A percentile compares a stretch with the other conserved stretches of the same genome.
Evolutionary conservation across 805 yeast genomes (phyloP).

Genomic region (Myxozyma neglecta): DNA sequence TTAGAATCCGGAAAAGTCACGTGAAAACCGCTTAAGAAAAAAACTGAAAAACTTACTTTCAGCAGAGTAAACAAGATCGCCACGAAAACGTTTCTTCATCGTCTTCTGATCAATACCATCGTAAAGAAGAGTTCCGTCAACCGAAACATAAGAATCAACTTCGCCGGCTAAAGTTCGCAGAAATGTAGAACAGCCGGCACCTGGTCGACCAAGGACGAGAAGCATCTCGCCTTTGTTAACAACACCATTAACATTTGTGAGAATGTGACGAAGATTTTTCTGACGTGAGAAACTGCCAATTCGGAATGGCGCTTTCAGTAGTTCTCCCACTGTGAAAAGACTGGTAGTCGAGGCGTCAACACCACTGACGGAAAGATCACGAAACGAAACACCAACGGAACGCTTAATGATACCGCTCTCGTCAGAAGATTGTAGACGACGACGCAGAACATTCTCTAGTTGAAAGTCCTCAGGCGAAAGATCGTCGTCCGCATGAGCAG

Average conservation of each 20-base stretch:
- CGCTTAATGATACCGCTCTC: slow-evolving; percentile 42
- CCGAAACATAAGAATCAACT: slow-evolving; percentile 50
- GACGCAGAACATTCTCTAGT: slow-evolving; percentile 37
- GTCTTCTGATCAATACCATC: slow-evolving; percentile 62
- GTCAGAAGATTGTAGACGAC: slow-evolving; percentile 28
- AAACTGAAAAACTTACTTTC: slow-evolving; percentile 26
- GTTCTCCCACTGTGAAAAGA: slow-evolving; percentile 48
- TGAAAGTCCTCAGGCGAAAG: slow-evolving; percentile 39
- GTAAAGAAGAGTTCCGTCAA: slow-evolving; percentile 58
- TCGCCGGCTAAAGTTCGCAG: slow-evolving; percentile 74
- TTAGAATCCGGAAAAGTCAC: slow-evolving; percentile 37
- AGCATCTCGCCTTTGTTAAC: slow-evolving; percentile 64
- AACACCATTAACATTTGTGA: slow-evolving; percentile 52
- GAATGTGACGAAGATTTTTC: slow-evolving; percentile 31
- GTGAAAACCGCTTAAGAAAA: background rate
- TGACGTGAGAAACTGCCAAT: slow-evolving; percentile 25
- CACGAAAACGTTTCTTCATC: slow-evolving; percentile 58
- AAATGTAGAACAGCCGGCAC: slow-evolving; percentile 67
- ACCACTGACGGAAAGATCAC: slow-evolving; percentile 47
- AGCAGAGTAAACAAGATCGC: slow-evolving; percentile 45
- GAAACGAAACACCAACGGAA: slow-evolving; percentile 42
- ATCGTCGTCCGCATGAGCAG: slow-evolving; percentile 32
- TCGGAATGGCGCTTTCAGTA: slow-evolving; percentile 38
- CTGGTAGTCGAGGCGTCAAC: slow-evolving; percentile 50
- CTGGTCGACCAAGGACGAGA: slow-evolving; percentile 79